Evolutionary conservation across 176 grass and related monocot species (phyloP).

Genomic region (Thalia dealbata): DNA sequence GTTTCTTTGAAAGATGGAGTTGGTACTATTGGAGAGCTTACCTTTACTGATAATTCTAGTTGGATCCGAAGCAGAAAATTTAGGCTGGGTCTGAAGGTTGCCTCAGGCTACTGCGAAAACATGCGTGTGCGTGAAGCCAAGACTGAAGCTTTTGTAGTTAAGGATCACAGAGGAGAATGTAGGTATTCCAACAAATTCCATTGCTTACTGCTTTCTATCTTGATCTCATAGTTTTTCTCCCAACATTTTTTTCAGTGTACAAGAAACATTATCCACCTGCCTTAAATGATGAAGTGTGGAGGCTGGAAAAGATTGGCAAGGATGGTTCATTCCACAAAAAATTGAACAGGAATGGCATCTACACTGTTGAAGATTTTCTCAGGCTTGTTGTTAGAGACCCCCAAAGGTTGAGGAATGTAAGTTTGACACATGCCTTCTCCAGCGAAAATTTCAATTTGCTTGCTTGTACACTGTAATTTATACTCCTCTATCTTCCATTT

Average conservation of each 20-base stretch:
- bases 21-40: constrained; percentile 14
- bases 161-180: constrained; percentile 26
- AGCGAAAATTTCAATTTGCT: background rate
- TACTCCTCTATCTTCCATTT: background rate
- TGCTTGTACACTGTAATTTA: background rate
- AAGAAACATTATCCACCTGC: constrained; percentile 25
- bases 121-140: constrained; percentile 19
- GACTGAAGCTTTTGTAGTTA: constrained; percentile 18
- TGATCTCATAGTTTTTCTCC: background rate
- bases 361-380: constrained; percentile 20
- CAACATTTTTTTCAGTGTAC: constrained; percentile 11
- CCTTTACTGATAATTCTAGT: constrained; percentile 24
- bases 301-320: constrained; percentile 24
- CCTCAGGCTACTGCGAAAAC: constrained; percentile 7
- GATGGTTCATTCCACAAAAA: constrained; percentile 22
- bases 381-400: constrained; percentile 17
- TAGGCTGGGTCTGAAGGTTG: constrained; percentile 20
- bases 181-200: background rate
- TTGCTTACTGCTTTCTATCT: background rate
- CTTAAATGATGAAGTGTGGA: constrained; percentile 20
- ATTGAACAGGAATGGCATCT: background rate
- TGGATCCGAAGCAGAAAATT: constrained; percentile 23
- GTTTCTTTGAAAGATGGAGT: constrained; percentile 17
- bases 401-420: constrained; percentile 18
- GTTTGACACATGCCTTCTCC: background rate